Evolutionary conservation across 257 asterid species (phyloP).

Genomic region (Lithospermum erythrorhizon): DNA sequence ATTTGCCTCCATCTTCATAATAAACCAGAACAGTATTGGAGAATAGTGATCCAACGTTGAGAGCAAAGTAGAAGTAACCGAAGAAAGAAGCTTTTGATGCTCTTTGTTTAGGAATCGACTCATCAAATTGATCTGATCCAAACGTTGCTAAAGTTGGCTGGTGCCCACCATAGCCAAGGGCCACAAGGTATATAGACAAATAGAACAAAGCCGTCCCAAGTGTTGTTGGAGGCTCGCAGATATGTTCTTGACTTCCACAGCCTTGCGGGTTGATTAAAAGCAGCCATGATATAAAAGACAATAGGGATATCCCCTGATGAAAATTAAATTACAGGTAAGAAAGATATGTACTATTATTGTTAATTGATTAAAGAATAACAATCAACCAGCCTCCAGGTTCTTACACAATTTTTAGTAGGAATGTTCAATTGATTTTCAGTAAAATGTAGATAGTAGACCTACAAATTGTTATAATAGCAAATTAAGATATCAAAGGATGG

Average conservation of each 20-base stretch:
- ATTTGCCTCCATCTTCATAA: conserved; percentile 54
- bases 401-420: too few relatives aligned
- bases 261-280: conserved; percentile 50
- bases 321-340: background rate
- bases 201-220: conserved; percentile 33
- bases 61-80: conserved; percentile 60
- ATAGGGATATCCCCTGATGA: conserved; percentile 45
- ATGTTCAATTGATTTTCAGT: too few relatives aligned
- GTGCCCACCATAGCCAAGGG: conserved; percentile 79
- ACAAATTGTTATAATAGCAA: too few relatives aligned
- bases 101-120: conserved; percentile 20
- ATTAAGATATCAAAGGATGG: too few relatives aligned
- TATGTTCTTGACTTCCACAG: conserved; percentile 39
- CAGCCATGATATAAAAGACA: conserved; percentile 51
- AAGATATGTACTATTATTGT: background rate
- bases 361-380: background rate
- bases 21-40: conserved; percentile 64
- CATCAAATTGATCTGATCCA: conserved; percentile 74
- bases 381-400: too few relatives aligned
- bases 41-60: conserved; percentile 55
- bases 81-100: conserved; percentile 37
- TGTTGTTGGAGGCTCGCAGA: conserved; percentile 15
- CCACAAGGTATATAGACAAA: conserved; percentile 57
- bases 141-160: conserved; percentile 78
- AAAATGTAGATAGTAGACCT: too few relatives aligned